Base-by-base conservation (phyloP, 768 basidiomycete species). In the Cyclocybe cylindracea region DNA sequence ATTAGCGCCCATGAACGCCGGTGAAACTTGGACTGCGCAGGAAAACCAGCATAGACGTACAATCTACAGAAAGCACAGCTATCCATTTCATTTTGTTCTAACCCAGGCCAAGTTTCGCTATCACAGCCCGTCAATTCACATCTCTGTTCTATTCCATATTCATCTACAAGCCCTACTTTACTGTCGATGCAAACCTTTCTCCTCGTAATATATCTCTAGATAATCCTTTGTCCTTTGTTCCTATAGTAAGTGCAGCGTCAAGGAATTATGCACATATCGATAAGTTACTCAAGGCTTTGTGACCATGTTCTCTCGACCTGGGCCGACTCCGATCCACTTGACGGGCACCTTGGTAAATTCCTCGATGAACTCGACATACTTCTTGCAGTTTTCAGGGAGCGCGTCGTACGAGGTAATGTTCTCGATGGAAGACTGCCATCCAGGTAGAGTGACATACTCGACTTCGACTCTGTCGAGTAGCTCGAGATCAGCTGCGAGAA, bases 241-340 rank as follows among this genome's bases (percentile, higher is more conserved):
- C 24, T 24, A 24, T 24, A 24, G 24, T 24, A 24, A 24, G 24
- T 24, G 24, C 5, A 24, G 24, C 24, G 24, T 24, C 24, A 24
- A 24, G 24, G 24, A 24, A 24, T 24, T 24, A 24, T 24, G 5
- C 19, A 53, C 40, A 29, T 13, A 10, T 48, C 13, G 19, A 33
- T 16, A 53, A 41, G 41, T 36, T 46, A 38, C 34, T 55, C 41
- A 63, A 39, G 61, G 50, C 53, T 67, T 70, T 16, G 52, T 61
- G 9, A 80, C 40, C 89, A 94, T 96, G 56, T 83, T 85, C 56
- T 92, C 88, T 51, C 95, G 70, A 13, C 77, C 90, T 11, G 96
- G 92, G 0, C 96, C 96, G 14, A 95, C 87, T 9, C 96, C 96
- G 46, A 98, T 93, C 89, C 91, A 98, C 70, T 87, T 85, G 50